Conservation (phyloP, 208 protist species). For the Leptomonas pyrrhocoris region DNA sequence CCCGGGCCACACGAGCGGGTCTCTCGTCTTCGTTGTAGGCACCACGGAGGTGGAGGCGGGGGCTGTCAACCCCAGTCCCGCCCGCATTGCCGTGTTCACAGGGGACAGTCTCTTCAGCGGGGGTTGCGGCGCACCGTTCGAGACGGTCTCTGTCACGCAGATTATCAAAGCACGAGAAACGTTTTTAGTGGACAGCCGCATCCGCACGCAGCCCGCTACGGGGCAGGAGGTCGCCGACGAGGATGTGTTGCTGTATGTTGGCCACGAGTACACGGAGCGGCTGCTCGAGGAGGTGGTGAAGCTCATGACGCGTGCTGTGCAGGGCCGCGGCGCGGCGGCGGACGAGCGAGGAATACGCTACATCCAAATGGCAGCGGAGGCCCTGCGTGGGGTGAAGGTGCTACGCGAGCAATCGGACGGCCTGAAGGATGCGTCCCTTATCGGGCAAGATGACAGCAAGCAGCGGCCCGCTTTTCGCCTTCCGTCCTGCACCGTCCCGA, state of each 20-base stretch:
- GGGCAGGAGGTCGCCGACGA: conserved; percentile 49
- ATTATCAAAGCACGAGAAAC: conserved; percentile 46
- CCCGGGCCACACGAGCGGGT: conserved; percentile 85
- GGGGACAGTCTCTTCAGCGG: conserved; percentile 95
- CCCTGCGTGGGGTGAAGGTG: conserved; percentile 36
- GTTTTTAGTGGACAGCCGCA: conserved; percentile 43
- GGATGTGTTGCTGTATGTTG: conserved; percentile 75
- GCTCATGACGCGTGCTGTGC: conserved; percentile 31
- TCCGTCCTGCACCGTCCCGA: conserved; percentile 68
- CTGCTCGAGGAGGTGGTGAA: conserved; percentile 54
- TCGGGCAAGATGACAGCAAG: background rate
- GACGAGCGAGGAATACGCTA: conserved; percentile 28
- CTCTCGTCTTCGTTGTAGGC: conserved; percentile 71
- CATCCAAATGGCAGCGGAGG: conserved; percentile 17
- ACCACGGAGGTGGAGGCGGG: conserved; percentile 50
- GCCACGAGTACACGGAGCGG: conserved; percentile 81
- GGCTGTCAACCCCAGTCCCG: conserved; percentile 1
- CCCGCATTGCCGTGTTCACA: conserved; percentile 85
- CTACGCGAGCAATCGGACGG: conserved; percentile 47
- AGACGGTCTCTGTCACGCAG: conserved; percentile 61
- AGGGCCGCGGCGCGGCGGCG: background rate
- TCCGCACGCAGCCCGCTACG: conserved; percentile 71
- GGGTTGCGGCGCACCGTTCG: conserved; percentile 92
- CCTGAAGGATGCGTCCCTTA: conserved; percentile 36
- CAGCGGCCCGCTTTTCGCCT: conserved; percentile 26